These are phyloP conservation scores for Apiotrichum akiyoshidainum DNA, from an alignment of 1,284 basidiomycete genomes.

Conservation along the genomic window DNA sequence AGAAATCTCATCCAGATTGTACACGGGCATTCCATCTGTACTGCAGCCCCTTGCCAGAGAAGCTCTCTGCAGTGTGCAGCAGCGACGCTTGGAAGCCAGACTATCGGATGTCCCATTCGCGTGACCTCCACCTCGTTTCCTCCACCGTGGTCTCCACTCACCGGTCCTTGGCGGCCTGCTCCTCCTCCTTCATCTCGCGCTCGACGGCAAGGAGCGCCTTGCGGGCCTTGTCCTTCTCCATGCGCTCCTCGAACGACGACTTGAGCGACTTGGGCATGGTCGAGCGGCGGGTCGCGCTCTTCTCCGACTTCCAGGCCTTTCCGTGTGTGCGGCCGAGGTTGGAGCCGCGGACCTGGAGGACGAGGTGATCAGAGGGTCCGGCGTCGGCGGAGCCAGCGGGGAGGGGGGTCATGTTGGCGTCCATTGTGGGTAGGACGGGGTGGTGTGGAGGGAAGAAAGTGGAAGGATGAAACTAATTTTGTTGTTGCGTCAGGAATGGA, in stretches of 20 bases:
- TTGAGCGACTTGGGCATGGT: conserved; percentile 41
- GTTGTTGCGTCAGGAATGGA: neutral
- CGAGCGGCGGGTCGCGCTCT: conserved; percentile 39
- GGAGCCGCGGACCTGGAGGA: conserved; percentile 21
- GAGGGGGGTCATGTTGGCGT: neutral
- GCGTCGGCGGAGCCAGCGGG: conserved; percentile 4
- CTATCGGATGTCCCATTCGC: neutral
- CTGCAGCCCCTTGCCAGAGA: too few species aligned
- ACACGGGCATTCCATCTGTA: too few species aligned
- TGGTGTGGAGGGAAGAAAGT: neutral
- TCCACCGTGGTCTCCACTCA: conserved; percentile 24
- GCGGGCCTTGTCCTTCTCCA: conserved; percentile 39
- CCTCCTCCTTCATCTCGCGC: conserved; percentile 50
- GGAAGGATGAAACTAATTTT: conserved; percentile 3
- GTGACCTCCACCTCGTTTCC: neutral
- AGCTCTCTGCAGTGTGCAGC: too few species aligned
- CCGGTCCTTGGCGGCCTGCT: conserved; percentile 42
- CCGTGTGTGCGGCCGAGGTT: conserved; percentile 43
- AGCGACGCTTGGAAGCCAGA: too few species aligned
- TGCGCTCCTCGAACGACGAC: conserved; percentile 43
- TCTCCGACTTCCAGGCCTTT: conserved; percentile 48
- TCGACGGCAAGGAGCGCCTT: conserved; percentile 47
- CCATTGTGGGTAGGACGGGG: neutral
- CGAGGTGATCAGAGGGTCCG: neutral
- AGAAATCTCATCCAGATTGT: too few species aligned